Percentiles rank a stretch among this genome's conserved stretches.
Evolutionary conservation across 225 moss, liverwort and hornwort genomes (phyloP).

Genomic region (Anthoceros angustus): DNA sequence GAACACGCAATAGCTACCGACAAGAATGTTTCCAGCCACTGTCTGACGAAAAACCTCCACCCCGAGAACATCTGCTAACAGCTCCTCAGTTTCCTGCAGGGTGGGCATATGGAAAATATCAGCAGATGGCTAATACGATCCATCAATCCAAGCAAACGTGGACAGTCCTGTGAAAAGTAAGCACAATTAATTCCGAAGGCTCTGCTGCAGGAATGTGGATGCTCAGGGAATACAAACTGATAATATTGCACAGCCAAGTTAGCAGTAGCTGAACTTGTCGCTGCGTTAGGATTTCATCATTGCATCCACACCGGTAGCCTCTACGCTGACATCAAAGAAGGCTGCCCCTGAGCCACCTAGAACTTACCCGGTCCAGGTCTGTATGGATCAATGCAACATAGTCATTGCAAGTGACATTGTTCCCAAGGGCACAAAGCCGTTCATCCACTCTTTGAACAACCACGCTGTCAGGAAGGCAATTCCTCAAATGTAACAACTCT

Average conservation of each 20-base stretch:
- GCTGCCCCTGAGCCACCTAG: neutral
- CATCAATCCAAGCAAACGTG: neutral
- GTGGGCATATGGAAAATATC: too few relatives aligned
- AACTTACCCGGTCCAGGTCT: slow-evolving; percentile 60
- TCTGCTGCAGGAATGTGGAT: neutral
- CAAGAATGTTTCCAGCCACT: slow-evolving; percentile 88
- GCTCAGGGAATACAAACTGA: slow-evolving; percentile 18
- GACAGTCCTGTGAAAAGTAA: neutral
- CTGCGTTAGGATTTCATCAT: slow-evolving; percentile 1
- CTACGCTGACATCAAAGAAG: neutral
- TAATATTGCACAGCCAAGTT: slow-evolving; percentile 6
- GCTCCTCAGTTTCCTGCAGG: slow-evolving; percentile 79
- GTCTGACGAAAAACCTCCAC: slow-evolving; percentile 99
- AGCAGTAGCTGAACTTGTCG: neutral
- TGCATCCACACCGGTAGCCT: slow-evolving; percentile 3
- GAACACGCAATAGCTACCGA: slow-evolving; percentile 87
- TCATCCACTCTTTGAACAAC: slow-evolving; percentile 95
- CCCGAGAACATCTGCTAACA: slow-evolving; percentile 77
- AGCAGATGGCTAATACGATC: too few relatives aligned
- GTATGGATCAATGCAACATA: slow-evolving; percentile 93
- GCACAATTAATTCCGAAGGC: neutral
- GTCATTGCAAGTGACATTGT: slow-evolving; percentile 89
- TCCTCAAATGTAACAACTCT: slow-evolving; percentile 85
- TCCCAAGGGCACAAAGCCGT: slow-evolving; percentile 79
- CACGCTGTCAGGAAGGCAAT: slow-evolving; percentile 74